These are phyloP conservation scores for Xylaria sp. DNA, from an alignment of 495 filamentous ascomycete genomes.

Conservation along the genomic window DNA sequence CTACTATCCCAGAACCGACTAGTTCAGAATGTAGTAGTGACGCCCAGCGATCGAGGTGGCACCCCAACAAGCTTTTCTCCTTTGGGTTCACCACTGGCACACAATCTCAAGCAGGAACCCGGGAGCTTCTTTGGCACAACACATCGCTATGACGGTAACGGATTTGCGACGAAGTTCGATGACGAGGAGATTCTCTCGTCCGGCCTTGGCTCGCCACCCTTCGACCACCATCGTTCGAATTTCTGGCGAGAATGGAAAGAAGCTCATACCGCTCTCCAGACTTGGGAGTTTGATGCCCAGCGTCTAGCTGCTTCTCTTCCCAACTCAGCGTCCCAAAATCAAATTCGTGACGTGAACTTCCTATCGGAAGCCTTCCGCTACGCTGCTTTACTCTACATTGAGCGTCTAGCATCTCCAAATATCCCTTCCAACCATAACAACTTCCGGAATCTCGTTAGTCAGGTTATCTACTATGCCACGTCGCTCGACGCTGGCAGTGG, in stretches of 20 bases:
- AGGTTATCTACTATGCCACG: constrained; percentile 81
- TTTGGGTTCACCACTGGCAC: constrained; percentile 50
- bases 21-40: constrained; percentile 48
- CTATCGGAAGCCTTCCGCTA: constrained; percentile 89
- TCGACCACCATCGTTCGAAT: constrained; percentile 61
- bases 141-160: constrained; percentile 67
- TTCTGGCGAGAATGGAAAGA: constrained; percentile 92
- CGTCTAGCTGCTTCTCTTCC: constrained; percentile 52
- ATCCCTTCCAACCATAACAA: constrained; percentile 76
- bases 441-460: constrained; percentile 82
- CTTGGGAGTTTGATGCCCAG: constrained; percentile 74
- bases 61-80: constrained; percentile 43
- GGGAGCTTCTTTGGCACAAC: constrained; percentile 39
- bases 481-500: constrained; percentile 69
- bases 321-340: constrained; percentile 51
- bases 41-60: constrained; percentile 35
- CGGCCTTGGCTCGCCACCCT: constrained; percentile 44
- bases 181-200: constrained; percentile 49
- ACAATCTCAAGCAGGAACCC: constrained; percentile 57
- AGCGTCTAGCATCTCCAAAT: constrained; percentile 82
- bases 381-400: constrained; percentile 86
- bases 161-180: constrained; percentile 61
- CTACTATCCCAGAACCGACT: constrained; percentile 81
- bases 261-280: constrained; percentile 75
- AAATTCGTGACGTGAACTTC: constrained; percentile 63